These are phyloP conservation scores for Tricholomella constricta DNA, from an alignment of 768 basidiomycete genomes.

Conservation along the genomic window DNA sequence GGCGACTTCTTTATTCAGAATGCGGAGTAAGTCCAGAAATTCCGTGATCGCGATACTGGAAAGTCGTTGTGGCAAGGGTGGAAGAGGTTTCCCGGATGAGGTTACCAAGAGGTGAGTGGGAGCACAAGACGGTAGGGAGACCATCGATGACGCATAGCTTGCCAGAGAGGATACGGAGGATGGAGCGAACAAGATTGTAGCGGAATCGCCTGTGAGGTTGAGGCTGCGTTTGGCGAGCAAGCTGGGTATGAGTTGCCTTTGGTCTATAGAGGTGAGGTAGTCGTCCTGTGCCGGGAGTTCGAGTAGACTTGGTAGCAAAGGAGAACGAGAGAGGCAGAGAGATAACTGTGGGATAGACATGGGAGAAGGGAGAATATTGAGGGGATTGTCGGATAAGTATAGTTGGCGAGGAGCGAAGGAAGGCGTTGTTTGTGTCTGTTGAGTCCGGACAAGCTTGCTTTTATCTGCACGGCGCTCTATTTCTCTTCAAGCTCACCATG, in stretches of 20 bases:
- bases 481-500: conserved; percentile 30
- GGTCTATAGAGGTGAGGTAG: background rate
- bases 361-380: background rate
- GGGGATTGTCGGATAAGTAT: no score
- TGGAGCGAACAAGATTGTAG: background rate
- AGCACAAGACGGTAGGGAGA: background rate
- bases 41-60: conserved; percentile 18
- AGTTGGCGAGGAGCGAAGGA: background rate
- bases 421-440: conserved; percentile 13
- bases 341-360: conserved; percentile 24
- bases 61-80: background rate
- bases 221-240: conserved; percentile 1
- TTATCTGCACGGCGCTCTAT: background rate
- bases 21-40: conserved; percentile 30
- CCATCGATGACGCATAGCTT: conserved; percentile 2
- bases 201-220: background rate
- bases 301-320: conserved; percentile 22
- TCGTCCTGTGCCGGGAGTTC: background rate
- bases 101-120: background rate
- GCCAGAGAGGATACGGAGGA: background rate
- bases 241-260: background rate
- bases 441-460: background rate
- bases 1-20: conserved; percentile 33
- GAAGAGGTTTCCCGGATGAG: conserved; percentile 5
- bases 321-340: conserved; percentile 29